Base-by-base conservation (phyloP, 2,329 filamentous ascomycete genomes). In the Rutstroemia sp. region DNA sequence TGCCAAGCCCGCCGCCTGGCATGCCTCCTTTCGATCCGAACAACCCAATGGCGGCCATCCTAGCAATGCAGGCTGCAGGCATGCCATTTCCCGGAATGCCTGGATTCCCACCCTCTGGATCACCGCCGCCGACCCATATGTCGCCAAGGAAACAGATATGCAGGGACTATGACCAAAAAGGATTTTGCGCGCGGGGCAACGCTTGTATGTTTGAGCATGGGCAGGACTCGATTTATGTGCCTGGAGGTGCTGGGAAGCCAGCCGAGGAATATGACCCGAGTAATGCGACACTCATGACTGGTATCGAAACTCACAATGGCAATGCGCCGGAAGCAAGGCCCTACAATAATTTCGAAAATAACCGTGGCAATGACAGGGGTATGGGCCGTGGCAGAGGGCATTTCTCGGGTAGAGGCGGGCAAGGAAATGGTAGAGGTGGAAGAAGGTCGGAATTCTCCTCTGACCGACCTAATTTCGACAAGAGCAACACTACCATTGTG, bases 121-220 rank as follows among this genome's bases (percentile, higher is more conserved):
- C 60, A 5, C 54, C 61, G 8, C 49, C 39, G 27, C 54, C 56
- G 46, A 46, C 57, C 1, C 48, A 51, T 21, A 56, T 52, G 17
- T 55, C 60, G 19, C 54, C 69, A n/a, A 63, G 58, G 56, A 68
- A 65, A 48, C 55, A 68, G 39, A 68, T 81, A 57, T 92, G 88
- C 66, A 76, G 80, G 57, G 84, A 89, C 68, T 90, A 87, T 64
- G 86, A 89, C 57, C 80, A 73, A 1, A 88, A 88, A 63, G 88
- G 88, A 0, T 89, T 80, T 64, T 92, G 88, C 66, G 78, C 82
- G 5, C 74, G 83, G 41, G 86, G 87, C 3, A 81, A 76, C 63
- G 79, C 77, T 21, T 92, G 88, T 70, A 78, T 76, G 41, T 90
- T 81, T 64, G 83, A 89, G 63, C 88, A 92, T 67, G 82, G 80